phyloP scores from a whole-genome alignment of 768 basidiomycete genomes.

The Amanita pallidorosea region DNA sequence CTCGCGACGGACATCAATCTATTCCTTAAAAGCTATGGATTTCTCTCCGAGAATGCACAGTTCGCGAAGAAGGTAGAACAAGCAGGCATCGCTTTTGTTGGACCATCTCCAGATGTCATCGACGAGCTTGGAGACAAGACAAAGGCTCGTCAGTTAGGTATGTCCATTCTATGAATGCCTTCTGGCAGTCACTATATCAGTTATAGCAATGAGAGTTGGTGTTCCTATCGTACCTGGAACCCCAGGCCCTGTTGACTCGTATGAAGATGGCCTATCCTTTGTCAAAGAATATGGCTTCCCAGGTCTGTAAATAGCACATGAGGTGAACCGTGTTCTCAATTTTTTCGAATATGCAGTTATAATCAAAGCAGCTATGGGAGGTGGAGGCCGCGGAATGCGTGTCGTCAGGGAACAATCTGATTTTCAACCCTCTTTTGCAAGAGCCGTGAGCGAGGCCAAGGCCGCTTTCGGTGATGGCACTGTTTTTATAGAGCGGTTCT shows the following conservation, averaged over 20 bases:
- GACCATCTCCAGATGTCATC: slow-evolving; percentile 91
- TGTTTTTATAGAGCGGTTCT: slow-evolving; percentile 96
- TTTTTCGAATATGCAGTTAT: slow-evolving; percentile 49
- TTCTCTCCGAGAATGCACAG: slow-evolving; percentile 92
- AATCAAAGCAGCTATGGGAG: slow-evolving; percentile 99
- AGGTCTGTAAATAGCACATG: slow-evolving; percentile 27
- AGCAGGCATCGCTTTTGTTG: slow-evolving; percentile 94
- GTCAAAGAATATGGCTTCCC: slow-evolving; percentile 96
- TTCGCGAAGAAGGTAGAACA: slow-evolving; percentile 98
- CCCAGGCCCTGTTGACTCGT: slow-evolving; percentile 80
- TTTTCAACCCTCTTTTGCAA: slow-evolving; percentile 82
- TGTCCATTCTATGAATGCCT: slow-evolving; percentile 9
- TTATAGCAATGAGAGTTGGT: slow-evolving; percentile 71
- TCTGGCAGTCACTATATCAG: slow-evolving; percentile 6
- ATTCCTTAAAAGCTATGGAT: slow-evolving; percentile 67
- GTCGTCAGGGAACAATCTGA: slow-evolving; percentile 92
- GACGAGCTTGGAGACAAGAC: slow-evolving; percentile 99
- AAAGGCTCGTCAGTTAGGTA: slow-evolving; percentile 85
- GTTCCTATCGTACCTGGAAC: slow-evolving; percentile 98
- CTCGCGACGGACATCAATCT: background rate
- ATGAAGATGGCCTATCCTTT: slow-evolving; percentile 75
- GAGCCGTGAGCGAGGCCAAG: slow-evolving; percentile 92
- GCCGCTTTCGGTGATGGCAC: slow-evolving; percentile 97
- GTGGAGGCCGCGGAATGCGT: slow-evolving; percentile 98
- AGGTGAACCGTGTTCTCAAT: background rate